Base-by-base conservation (phyloP, 2,329 filamentous ascomycete genomes). In the Aspergillaceae sp. region DNA sequence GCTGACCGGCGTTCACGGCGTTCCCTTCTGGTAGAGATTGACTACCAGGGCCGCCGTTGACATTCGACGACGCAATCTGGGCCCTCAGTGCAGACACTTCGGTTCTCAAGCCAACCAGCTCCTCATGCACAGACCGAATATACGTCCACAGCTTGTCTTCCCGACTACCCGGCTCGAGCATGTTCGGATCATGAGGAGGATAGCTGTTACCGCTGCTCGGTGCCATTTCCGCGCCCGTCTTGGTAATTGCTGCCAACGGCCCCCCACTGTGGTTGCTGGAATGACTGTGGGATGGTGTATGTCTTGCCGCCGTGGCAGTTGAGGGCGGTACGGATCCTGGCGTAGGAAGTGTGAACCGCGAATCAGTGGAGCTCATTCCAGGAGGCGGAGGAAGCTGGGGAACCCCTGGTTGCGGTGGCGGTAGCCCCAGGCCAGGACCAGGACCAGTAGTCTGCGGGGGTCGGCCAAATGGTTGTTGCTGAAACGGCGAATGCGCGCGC, bases 301-400 rank as follows among this genome's bases (percentile, higher is more conserved):
- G 67, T 40, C 68, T 69, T 4, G 61, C 52, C 27, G 66, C 53
- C 27, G 55, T 54, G 9, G 64, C 56, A 19, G 19, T 1, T 26
- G 64, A 61, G n/a, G 60, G 56, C 43, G 62, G 62, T 19, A 60
- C 62, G 2, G 65, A 52, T 8, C 56, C 56, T 56, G 67, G 66
- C 35, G 59, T 60, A 40, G 70, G 68, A 36, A 72, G 53, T n/a
- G 66, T 62, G 49, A 65, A 73, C 33, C 70, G 67, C 41, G 66
- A 51, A 51, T 73, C 70, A 3, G 69, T 62, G 7, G 70, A 65
- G 41, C 55, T 67, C 49, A 73, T 56, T 19, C 64, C 65, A 40
- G 68, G 68, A 26, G 69, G 64, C 5, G 66, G 70, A 33, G 70
- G 70, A 6, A 73, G 57, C 47, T 73, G 70, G 37, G 70, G 69